Base-by-base conservation (phyloP, 108 stramenopile species). In the Parietichytrium sp. region DNA sequence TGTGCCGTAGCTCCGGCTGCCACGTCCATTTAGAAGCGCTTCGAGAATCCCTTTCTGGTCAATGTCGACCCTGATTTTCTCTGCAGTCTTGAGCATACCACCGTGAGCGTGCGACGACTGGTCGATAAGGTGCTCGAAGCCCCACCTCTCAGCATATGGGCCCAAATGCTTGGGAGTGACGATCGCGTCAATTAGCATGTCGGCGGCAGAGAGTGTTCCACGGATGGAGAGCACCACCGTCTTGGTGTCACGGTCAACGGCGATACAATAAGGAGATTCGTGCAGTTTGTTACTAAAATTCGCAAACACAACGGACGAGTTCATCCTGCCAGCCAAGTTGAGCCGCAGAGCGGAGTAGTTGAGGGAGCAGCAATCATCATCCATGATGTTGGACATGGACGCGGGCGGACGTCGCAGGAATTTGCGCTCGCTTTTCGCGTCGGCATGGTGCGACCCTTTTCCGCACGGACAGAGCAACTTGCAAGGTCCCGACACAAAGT, bases 401-500 rank as follows among this genome's bases (percentile, higher is more conserved):
- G 33, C 61, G 61, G n/a, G 0, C 42, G 61, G 20, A n/a, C 13
- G 33, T 16, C 16, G 42, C 29, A 6, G n/a, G 2, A 45, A 38
- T 2, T 10, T n/a, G n/a, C 25, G 6, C 7, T 72, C 26, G 61
- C 29, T 33, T 20, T 72, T 72, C 1, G 2, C 20, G 42, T 33
- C 61, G 6, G 20, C 61, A 16, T 45, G 0, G 20, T 42, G 3
- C 10, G 45, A 42, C 15, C 61, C 36, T n/a, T 45, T 45, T 20
- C 20, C 45, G 61, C 81, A 53, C 33, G 47, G 55, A 20, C 91
- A 86, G n/a, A 88, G 49, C 3, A 95, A 79, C 29, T 90, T 80
- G 26, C 91, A 85, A 12, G 90, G 53, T 8, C 94, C 94, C 10
- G 91, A 89, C 23, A 93, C 54, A n/a, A 94, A 93, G 79, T 91